These are phyloP conservation scores for Aschersonia sp. DNA, from an alignment of 2,329 filamentous ascomycete species.

Conservation along the genomic window DNA sequence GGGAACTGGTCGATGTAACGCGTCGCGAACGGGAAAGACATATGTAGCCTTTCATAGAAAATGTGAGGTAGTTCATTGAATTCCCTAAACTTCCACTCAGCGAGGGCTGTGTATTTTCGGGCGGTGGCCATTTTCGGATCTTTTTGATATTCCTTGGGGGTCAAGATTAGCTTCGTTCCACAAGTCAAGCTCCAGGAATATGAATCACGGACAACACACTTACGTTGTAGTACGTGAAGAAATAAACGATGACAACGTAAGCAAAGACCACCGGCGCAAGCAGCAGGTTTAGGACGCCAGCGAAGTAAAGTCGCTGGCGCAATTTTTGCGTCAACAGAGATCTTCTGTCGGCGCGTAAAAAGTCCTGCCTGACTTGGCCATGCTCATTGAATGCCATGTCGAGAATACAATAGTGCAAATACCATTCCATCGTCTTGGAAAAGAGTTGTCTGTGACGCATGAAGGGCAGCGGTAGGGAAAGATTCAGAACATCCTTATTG, in stretches of 20 bases:
- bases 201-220: not conserved
- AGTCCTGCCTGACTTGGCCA: conserved; percentile 74
- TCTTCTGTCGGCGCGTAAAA: conserved; percentile 72
- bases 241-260: conserved; percentile 77
- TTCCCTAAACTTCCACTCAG: conserved; percentile 96
- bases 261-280: conserved; percentile 77
- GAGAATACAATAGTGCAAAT: conserved; percentile 75
- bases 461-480: conserved; percentile 77
- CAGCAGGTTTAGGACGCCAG: conserved; percentile 73
- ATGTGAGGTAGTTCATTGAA: conserved; percentile 94
- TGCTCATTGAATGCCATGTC: conserved; percentile 88
- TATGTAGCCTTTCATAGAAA: conserved; percentile 77
- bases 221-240: conserved; percentile 88
- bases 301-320: conserved; percentile 63
- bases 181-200: not conserved
- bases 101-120: conserved; percentile 80
- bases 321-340: conserved; percentile 65
- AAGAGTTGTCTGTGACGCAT: conserved; percentile 67
- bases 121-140: conserved; percentile 73
- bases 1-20: conserved; percentile 93
- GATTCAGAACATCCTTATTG: conserved; percentile 88
- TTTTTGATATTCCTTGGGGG: conserved; percentile 71
- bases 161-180: no score
- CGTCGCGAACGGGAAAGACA: conserved; percentile 88
- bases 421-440: conserved; percentile 84